Conservation (phyloP, 2,329 filamentous ascomycete genomes). For the Aspergillus sp. region DNA sequence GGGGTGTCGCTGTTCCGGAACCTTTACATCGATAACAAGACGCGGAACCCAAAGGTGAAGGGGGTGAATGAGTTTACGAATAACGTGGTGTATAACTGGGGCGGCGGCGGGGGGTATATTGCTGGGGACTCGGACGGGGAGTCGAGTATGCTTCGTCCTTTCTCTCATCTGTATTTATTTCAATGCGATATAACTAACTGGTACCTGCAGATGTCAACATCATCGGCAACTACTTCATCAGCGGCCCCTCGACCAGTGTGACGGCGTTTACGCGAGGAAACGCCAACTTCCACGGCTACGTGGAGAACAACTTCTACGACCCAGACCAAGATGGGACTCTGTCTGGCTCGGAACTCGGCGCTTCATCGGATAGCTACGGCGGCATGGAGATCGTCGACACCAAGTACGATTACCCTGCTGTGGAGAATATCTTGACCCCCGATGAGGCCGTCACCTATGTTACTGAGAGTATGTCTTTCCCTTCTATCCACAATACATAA, state of each 20-base stretch:
- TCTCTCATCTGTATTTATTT: too few relatives aligned
- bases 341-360: conserved; percentile 38
- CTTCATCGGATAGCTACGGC: conserved; percentile 11
- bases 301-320: conserved; percentile 55
- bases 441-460: conserved; percentile 14
- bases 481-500: neutral
- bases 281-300: conserved; percentile 54
- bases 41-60: conserved; percentile 58
- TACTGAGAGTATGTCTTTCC: conserved; percentile 10
- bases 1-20: conserved; percentile 51
- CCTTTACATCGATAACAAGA: conserved; percentile 59
- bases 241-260: conserved; percentile 51
- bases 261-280: conserved; percentile 58
- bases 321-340: conserved; percentile 51
- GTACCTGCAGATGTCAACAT: conserved; percentile 46
- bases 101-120: conserved; percentile 54
- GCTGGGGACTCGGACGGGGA: conserved; percentile 51
- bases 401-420: conserved; percentile 16
- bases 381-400: conserved; percentile 16
- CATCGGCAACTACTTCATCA: conserved; percentile 59
- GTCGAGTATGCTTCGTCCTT: too few relatives aligned
- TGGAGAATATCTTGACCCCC: conserved; percentile 6
- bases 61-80: conserved; percentile 56
- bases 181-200: too few relatives aligned
- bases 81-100: conserved; percentile 56